Conservation (phyloP, 2,329 filamentous ascomycete genomes). For the Aspergillus transmontanensis region DNA sequence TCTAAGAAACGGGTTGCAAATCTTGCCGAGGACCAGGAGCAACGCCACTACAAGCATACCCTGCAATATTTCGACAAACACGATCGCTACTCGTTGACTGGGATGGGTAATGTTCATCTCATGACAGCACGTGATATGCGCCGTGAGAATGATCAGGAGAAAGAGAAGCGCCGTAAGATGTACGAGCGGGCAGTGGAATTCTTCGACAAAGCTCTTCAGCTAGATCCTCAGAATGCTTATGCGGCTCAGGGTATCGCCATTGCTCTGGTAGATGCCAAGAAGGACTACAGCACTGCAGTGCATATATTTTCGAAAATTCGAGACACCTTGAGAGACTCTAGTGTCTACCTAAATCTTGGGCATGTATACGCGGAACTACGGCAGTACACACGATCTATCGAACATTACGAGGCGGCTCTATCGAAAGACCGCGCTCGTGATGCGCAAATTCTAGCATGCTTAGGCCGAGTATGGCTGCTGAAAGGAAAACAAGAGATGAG, state of each 20-base stretch:
- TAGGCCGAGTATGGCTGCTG: constrained; percentile 84
- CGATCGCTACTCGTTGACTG: constrained; percentile 92
- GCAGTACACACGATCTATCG: constrained; percentile 88
- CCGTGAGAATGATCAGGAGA: constrained; percentile 83
- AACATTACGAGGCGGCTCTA: constrained; percentile 86
- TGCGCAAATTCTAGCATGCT: constrained; percentile 76
- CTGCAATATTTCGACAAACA: constrained; percentile 95
- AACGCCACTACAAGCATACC: constrained; percentile 95
- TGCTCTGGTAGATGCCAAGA: constrained; percentile 90
- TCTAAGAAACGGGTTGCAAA: constrained; percentile 80
- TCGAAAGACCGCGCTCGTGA: constrained; percentile 78
- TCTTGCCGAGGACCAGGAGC: constrained; percentile 84
- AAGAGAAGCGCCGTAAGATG: constrained; percentile 81
- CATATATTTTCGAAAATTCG: constrained; percentile 87
- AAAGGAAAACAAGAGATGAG: constrained; percentile 72
- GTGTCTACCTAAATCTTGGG: constrained; percentile 88
- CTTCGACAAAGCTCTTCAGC: constrained; percentile 92
- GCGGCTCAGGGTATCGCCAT: constrained; percentile 96
- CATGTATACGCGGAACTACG: constrained; percentile 89
- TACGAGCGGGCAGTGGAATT: constrained; percentile 96
- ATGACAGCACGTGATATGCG: constrained; percentile 91
- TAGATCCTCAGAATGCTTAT: constrained; percentile 95
- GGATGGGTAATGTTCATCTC: constrained; percentile 95
- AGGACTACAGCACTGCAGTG: constrained; percentile 79
- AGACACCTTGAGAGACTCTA: constrained; percentile 85